Base-by-base conservation (phyloP, 2,329 filamentous ascomycete genomes). In the Fusarium sp. region DNA sequence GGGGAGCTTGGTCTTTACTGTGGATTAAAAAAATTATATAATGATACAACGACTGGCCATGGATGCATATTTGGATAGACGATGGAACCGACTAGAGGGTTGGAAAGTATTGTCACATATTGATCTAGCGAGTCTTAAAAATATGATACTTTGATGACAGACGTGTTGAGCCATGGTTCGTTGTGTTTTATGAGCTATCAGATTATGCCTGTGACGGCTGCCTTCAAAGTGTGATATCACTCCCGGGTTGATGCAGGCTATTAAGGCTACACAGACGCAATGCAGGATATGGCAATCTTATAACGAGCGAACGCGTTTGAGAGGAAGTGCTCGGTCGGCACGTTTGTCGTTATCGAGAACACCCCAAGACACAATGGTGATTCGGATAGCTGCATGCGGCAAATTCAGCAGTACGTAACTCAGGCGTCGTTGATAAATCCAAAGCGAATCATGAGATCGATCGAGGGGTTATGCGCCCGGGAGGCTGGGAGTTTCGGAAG, bases 371-470 rank as follows among this genome's bases (percentile, higher is more conserved):
- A 48, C 17, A 17, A 26, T 33, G 32, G 30, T 50, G 51, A 64
- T 51, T 44, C 14, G 32, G 41, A 63, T 43, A 49, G 49, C 65
- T 59, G 65, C 49, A 61, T 67, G 45, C 41, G 54, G 59, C 24
- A 52, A 51, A 52, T 55, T 61, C 19, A 45, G 40, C 22, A 47
- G 20, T 48, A 45, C 40, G 28, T 45, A 56, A 45, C 28, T 57
- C 22, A 19, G 19, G 24, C 40, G 51, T 53, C 48, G 58, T 59
- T 67, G 9, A 22, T 26, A 19, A 26, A 53, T 30, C 19, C 46
- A 37, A 24, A 56, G 47, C 56, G 48, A 66, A 67, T 62, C 62
- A 62, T 57, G 52, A 67, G 65, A 71, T 65, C 56, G 62, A 67
- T 65, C 59, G 56, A 64, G 52, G 39, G 26, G 28, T 44, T 62